Evolutionary conservation across 1,284 basidiomycete genomes (phyloP), one percentile per base, ranked within the genome.

Genomic region (Fomitiporia mediterranea): DNA sequence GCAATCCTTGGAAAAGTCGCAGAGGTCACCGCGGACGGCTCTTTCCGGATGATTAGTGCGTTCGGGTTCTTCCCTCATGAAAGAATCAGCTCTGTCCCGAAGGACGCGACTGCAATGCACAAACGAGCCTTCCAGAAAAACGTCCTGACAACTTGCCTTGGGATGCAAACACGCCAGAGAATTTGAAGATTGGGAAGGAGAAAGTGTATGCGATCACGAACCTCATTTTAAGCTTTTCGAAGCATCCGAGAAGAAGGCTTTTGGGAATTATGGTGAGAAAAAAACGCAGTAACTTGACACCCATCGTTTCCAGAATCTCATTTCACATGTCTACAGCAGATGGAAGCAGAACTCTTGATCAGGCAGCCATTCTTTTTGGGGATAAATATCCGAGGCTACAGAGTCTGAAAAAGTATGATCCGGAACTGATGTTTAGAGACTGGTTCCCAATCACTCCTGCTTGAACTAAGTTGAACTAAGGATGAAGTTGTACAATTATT

Each of bases 31-130:
- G 17, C 50, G 7, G 43, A 42, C 17, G 50, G 28, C 17, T 21
- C 17, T 23, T 30, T 42, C n/a, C 40, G 34, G 15, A 13, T 57
- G 17, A 27, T 54, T 7, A 23, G 35, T 43, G 21, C 60, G 5
- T 72, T 73, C 55, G 79, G 80, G 62, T 75, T 74, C 57, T 66
- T 74, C 59, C 70, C 75, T 8, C 66, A 72, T 23, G 60, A 61
- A 3, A 75, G 74, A 57, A 64, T 77, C 50, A 66, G 64, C 52
- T 64, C 70, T 5, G 70, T 79, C 6, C 67, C 74, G 1, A 61
- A 64, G 19, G 68, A 68, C 21, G 67, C 64, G 13, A 75, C 74
- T 2, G 75, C 78, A 7, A 63, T 59, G 30, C 42, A 19, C 61
- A 60, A 75, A 37, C 68, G 77, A 51, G 65, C 68, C 30, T 62